A percentile compares a stretch with the other conserved stretches of the same genome.
Evolutionary conservation across 306 rosid species (phyloP).

Genomic region (Elaeagnus macrophylla): DNA sequence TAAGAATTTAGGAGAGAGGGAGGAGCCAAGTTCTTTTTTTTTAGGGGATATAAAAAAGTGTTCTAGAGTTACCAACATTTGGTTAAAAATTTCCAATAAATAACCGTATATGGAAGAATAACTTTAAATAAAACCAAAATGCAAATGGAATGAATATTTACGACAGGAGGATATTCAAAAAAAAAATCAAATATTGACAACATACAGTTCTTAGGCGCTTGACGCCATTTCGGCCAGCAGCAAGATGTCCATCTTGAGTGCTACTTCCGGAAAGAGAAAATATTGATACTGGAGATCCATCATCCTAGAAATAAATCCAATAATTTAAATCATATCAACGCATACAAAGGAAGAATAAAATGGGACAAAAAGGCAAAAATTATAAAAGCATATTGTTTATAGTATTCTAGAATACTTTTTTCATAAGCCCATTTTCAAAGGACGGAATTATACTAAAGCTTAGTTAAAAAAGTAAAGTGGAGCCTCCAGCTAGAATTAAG

Average conservation of each 20-base stretch:
- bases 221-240: slow-evolving; percentile 92
- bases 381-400: too few species aligned
- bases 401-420: too few species aligned
- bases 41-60: too few species aligned
- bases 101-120: background rate
- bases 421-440: too few species aligned
- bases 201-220: slow-evolving; percentile 82
- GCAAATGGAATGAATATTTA: background rate
- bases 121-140: background rate
- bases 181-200: background rate
- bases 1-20: too few species aligned
- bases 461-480: too few species aligned
- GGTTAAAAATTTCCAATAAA: background rate
- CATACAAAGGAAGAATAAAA: too few species aligned
- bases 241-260: slow-evolving; percentile 87
- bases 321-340: background rate
- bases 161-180: background rate
- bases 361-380: too few species aligned
- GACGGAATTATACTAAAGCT: too few species aligned
- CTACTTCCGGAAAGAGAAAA: slow-evolving; percentile 78
- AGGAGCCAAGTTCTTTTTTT: too few species aligned
- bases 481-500: too few species aligned
- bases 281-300: slow-evolving; percentile 77
- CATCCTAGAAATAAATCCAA: slow-evolving; percentile 47
- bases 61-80: background rate